Evolutionary conservation across 768 basidiomycete genomes (phyloP).

Genomic region (Xerocomus potaroensis): DNA sequence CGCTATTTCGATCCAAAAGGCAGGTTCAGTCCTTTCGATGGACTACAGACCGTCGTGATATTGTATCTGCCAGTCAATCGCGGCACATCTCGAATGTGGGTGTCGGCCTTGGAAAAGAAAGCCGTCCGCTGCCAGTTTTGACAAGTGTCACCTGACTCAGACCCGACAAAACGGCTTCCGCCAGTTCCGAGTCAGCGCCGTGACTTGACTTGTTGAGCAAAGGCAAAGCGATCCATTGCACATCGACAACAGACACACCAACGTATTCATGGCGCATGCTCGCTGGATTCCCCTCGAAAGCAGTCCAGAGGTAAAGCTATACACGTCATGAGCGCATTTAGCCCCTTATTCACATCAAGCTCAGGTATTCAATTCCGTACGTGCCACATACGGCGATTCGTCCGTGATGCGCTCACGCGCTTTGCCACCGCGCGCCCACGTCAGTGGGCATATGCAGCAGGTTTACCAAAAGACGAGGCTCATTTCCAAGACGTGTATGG

Average conservation of each 20-base stretch:
- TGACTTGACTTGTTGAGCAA: too few relatives aligned
- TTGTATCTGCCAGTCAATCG: too few relatives aligned
- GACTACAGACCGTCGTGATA: too few relatives aligned
- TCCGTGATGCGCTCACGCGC: too few relatives aligned
- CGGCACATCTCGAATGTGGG: too few relatives aligned
- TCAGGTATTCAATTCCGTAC: constrained; percentile 32
- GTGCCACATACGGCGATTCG: too few relatives aligned
- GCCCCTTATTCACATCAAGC: constrained; percentile 2
- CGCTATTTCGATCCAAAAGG: too few relatives aligned
- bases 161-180: not conserved
- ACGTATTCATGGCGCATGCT: constrained; percentile 18
- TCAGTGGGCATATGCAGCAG: constrained; percentile 71
- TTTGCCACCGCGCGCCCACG: not conserved
- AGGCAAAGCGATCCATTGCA: not conserved
- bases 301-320: constrained; percentile 52
- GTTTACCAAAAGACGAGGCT: constrained; percentile 45
- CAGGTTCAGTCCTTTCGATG: too few relatives aligned
- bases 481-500: constrained; percentile 72
- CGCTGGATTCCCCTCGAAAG: constrained; percentile 82
- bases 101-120: too few relatives aligned
- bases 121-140: too few relatives aligned
- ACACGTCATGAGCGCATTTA: not conserved
- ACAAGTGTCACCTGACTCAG: not conserved
- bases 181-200: too few relatives aligned
- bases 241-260: not conserved